Conservation (phyloP, 192 early-diverging fungal genomes). For the Coemansia sp. region DNA sequence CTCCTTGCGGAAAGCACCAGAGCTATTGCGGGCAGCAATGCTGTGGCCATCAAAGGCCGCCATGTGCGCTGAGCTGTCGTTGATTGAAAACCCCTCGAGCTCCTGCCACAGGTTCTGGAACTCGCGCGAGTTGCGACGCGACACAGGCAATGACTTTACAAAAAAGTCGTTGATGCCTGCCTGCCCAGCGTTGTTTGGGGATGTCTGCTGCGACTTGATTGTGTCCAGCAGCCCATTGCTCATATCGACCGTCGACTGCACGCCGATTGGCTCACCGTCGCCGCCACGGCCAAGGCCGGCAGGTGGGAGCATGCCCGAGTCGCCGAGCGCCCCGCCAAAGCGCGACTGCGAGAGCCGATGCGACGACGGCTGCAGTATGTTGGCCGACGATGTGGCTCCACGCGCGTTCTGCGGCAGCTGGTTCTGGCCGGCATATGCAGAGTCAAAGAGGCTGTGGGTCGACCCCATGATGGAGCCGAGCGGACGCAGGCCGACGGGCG, state of each 20-base stretch:
- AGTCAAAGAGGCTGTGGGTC: conserved; percentile 34
- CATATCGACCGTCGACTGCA: conserved; percentile 18
- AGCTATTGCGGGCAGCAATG: conserved; percentile 30
- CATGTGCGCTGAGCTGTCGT: conserved; percentile 23
- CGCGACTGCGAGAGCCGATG: conserved; percentile 44
- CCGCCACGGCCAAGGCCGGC: conserved; percentile 10
- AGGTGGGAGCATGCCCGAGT: conserved; percentile 13
- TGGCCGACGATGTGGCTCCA: not conserved
- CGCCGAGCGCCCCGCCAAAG: conserved; percentile 32
- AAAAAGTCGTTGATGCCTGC: conserved; percentile 37
- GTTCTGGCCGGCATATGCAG: conserved; percentile 17
- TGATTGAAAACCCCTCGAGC: conserved; percentile 45
- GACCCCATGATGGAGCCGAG: conserved; percentile 49
- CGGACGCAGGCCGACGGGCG: conserved; percentile 39
- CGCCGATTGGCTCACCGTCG: conserved; percentile 9
- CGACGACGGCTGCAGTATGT: not conserved
- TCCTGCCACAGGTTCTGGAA: conserved; percentile 54
- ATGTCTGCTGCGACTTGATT: conserved; percentile 51
- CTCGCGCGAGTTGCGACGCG: conserved; percentile 71
- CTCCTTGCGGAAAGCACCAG: conserved; percentile 35
- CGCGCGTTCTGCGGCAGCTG: not conserved
- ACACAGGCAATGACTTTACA: conserved; percentile 64
- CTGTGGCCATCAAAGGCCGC: conserved; percentile 28
- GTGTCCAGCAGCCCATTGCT: conserved; percentile 38
- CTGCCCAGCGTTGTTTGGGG: conserved; percentile 32